These are phyloP conservation scores for Wickerhamomyces bovis DNA, from an alignment of 805 yeast species.

Conservation along the genomic window DNA sequence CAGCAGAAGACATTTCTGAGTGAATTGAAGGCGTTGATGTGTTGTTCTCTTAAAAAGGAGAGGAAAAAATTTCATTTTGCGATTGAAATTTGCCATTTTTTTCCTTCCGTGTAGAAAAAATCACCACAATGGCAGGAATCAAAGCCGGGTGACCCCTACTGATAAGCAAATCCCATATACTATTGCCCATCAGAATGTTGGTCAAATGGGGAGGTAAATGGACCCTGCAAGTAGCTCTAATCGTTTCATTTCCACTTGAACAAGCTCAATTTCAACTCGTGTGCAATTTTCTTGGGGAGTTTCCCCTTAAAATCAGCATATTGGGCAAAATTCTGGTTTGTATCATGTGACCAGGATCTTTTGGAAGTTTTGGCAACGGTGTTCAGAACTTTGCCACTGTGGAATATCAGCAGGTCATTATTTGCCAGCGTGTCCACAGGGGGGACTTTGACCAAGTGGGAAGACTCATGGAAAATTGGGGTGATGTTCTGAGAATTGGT, in stretches of 20 bases:
- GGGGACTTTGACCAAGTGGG: neutral
- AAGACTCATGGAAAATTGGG: neutral
- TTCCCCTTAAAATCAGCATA: neutral
- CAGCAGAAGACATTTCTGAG: neutral
- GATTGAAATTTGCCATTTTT: neutral
- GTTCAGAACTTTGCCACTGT: neutral
- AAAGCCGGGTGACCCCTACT: neutral
- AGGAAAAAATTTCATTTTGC: neutral
- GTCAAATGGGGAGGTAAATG: neutral
- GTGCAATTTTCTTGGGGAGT: neutral
- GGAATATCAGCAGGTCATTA: neutral
- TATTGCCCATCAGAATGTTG: neutral
- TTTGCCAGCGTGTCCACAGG: neutral
- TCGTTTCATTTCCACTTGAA: neutral
- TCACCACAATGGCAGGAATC: neutral
- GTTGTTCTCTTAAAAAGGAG: neutral
- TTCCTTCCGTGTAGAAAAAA: neutral
- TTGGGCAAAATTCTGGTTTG: neutral
- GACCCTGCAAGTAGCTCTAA: neutral
- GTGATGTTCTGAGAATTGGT: neutral
- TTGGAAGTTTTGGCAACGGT: too few species aligned
- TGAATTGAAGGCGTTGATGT: neutral
- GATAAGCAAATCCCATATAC: neutral
- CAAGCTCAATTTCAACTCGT: neutral
- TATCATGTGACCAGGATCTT: neutral